These are phyloP conservation scores for Diatrype stigma DNA, from an alignment of 2,329 filamentous ascomycete species.

Conservation along the genomic window DNA sequence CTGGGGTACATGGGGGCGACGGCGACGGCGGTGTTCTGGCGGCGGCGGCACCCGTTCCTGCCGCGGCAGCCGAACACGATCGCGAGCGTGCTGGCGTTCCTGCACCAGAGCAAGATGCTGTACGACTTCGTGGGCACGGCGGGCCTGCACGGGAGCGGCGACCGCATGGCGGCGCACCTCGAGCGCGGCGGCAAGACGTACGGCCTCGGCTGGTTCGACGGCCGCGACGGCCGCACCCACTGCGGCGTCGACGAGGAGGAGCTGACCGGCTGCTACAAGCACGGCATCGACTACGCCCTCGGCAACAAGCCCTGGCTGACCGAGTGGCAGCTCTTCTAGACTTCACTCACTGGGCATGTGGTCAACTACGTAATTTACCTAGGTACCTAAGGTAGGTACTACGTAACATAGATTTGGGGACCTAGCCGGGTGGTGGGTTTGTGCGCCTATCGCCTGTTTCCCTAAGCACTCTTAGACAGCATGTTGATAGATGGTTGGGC, in stretches of 20 bases:
- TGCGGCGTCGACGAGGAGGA: constrained; percentile 77
- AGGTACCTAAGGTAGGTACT: too few species aligned
- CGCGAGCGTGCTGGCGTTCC: constrained; percentile 69
- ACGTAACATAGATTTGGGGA: too few species aligned
- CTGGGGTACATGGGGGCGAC: constrained; percentile 61
- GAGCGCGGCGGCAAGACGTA: constrained; percentile 62
- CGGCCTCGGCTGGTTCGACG: constrained; percentile 72
- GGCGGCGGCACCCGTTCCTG: constrained; percentile 65
- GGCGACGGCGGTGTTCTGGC: constrained; percentile 55
- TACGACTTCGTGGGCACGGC: constrained; percentile 70
- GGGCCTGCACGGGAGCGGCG: constrained; percentile 54
- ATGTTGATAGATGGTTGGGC: too few species aligned
- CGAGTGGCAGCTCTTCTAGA: constrained; percentile 33
- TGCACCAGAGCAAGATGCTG: constrained; percentile 78
- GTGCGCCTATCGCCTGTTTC: too few species aligned
- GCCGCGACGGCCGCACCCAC: constrained; percentile 68
- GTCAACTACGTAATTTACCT: too few species aligned
- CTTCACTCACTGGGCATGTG: not conserved
- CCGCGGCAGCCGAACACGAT: constrained; percentile 78
- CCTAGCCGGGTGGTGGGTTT: too few species aligned
- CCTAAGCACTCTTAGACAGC: too few species aligned
- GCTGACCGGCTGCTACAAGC: constrained; percentile 60
- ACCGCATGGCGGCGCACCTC: constrained; percentile 58
- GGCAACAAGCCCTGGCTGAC: constrained; percentile 50
- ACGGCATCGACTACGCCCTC: constrained; percentile 49